These are phyloP conservation scores for Dothistroma septosporum DNA, from an alignment of 2,329 filamentous ascomycete genomes.

Conservation along the genomic window DNA sequence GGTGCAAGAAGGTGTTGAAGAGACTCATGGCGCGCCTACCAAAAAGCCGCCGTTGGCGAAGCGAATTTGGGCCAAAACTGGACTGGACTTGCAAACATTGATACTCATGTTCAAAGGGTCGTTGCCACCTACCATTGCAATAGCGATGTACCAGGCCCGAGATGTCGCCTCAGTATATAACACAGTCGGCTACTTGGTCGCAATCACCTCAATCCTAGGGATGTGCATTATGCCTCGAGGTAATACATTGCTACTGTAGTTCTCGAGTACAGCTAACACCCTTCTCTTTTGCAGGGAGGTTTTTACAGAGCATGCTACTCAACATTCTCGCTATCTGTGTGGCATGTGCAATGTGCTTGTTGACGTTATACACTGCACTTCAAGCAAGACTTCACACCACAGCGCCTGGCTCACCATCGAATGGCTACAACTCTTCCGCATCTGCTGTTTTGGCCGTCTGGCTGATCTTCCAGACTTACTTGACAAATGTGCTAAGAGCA, in stretches of 20 bases:
- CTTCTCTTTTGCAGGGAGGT: constrained; percentile 34
- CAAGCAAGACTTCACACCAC: constrained; percentile 60
- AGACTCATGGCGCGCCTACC: neutral
- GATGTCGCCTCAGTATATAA: constrained; percentile 49
- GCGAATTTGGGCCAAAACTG: constrained; percentile 29
- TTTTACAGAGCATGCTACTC: constrained; percentile 60
- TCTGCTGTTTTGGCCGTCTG: constrained; percentile 65
- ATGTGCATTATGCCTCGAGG: constrained; percentile 65
- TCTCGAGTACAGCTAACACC: constrained; percentile 33
- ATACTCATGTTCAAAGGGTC: constrained; percentile 36
- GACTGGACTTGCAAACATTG: constrained; percentile 31
- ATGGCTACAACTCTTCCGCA: constrained; percentile 67
- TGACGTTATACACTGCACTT: constrained; percentile 62
- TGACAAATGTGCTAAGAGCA: constrained; percentile 62
- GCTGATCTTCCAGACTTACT: constrained; percentile 67
- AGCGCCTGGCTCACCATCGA: constrained; percentile 26
- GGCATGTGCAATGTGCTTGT: constrained; percentile 55
- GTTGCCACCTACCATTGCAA: constrained; percentile 33
- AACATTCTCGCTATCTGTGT: constrained; percentile 56
- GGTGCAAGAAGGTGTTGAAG: neutral
- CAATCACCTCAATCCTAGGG: constrained; percentile 61
- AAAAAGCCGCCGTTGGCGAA: constrained; percentile 26
- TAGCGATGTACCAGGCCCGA: constrained; percentile 43
- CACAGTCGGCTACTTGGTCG: constrained; percentile 59
- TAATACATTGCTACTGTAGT: constrained; percentile 59